Percentiles rank a stretch among this genome's conserved stretches.
Conservation (phyloP, 2,329 filamentous ascomycete genomes). For the Fusarium beomiforme region DNA sequence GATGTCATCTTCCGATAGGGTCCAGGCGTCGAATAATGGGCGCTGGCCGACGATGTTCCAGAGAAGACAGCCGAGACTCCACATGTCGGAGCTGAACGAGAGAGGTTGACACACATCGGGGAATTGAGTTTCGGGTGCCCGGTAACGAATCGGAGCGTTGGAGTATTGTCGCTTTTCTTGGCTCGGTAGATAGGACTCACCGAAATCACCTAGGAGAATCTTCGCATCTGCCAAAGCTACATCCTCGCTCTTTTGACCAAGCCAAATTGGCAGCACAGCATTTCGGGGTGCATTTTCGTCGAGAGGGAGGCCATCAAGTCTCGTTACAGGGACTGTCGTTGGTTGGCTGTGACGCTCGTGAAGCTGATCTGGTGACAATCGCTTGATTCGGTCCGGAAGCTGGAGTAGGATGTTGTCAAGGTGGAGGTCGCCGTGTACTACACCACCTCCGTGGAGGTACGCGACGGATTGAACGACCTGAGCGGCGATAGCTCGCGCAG, state of each 20-base stretch:
- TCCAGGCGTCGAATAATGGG: slow-evolving; percentile 38
- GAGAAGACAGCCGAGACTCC: slow-evolving; percentile 37
- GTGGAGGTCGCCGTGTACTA: slow-evolving; percentile 38
- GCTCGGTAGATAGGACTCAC: slow-evolving; percentile 30
- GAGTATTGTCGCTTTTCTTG: slow-evolving; percentile 31
- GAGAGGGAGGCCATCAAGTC: slow-evolving; percentile 32
- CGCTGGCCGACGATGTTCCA: slow-evolving; percentile 34
- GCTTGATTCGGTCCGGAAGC: slow-evolving; percentile 30
- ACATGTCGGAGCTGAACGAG: slow-evolving; percentile 34
- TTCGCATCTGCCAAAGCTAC: slow-evolving; percentile 27
- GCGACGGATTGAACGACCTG: slow-evolving; percentile 32
- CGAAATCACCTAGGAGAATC: slow-evolving; percentile 35
- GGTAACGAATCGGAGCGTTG: slow-evolving; percentile 30
- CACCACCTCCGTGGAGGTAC: slow-evolving; percentile 33
- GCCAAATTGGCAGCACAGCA: slow-evolving; percentile 34
- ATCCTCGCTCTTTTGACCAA: slow-evolving; percentile 35
- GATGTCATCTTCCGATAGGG: slow-evolving; percentile 29
- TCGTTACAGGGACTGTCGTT: slow-evolving; percentile 31
- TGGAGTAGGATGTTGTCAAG: slow-evolving; percentile 36
- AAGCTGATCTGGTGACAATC: slow-evolving; percentile 25
- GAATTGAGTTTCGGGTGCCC: slow-evolving; percentile 35
- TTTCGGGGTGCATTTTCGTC: slow-evolving; percentile 30
- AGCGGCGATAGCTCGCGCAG: slow-evolving; percentile 36
- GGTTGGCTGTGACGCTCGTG: slow-evolving; percentile 25
- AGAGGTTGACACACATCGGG: slow-evolving; percentile 28